Evolutionary conservation across 1,284 basidiomycete genomes (phyloP), one percentile per base, ranked within the genome.

Genomic region (Pterula multifida): DNA sequence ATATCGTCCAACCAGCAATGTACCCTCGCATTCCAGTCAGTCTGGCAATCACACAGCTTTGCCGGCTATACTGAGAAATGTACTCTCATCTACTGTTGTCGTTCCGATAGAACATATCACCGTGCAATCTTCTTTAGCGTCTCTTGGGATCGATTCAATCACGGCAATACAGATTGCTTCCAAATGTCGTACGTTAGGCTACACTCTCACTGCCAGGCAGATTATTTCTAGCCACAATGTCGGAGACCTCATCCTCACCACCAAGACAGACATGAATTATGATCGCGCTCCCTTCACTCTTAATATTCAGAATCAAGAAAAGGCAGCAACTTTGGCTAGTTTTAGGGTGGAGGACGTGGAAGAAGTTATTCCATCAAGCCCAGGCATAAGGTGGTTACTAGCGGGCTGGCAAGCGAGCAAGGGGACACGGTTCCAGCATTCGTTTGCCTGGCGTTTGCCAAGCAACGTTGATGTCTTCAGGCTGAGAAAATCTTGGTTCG

Each of bases 121-220:
- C 21, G 54, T 60, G 3, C 50, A 56, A 6, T 70, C 70, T 3
- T 61, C 64, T 1, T 63, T 73, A 11, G 61, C 63, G 11, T 62
- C 70, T 3, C 57, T 76, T 3, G 74, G 74, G 6, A 63, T 76
- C n/a, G 74, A 76, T 55, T 76, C 75, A 1, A 76, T 76, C 49
- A 71, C 69, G 24, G 71, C 75, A 17, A 72, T 76, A 42, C 69
- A 70, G 52, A 61, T 76, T 17, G 64, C 66, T 4, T 63, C 70
- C 21, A 67, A 62, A 48, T 67, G 64, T 50, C 65, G 68, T 35
- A 60, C 60, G 45, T 62, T 58, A 9, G 71, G 71, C 1, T 52
- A 73, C 26, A 53, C 52, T 4, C 49, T 75, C 15, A 58, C 56
- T 19, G 65, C 68, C 2, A 67, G 62, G 26, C 69, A 74, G 44